Conservation (phyloP, 2,329 filamentous ascomycete genomes). For the Mycocentrospora acerina region DNA sequence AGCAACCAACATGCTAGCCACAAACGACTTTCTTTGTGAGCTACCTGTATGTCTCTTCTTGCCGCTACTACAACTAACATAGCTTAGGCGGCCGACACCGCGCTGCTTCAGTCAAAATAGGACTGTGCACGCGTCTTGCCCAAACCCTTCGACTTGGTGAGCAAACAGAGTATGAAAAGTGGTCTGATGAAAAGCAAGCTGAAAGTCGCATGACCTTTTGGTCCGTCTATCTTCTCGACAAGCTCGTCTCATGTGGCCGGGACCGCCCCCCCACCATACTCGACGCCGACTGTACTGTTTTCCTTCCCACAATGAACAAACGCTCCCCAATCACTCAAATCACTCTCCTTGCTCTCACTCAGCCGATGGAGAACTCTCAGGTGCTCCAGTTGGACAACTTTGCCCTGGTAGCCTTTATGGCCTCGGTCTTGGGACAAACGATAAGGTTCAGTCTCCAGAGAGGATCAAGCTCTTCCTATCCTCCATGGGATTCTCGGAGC, state of each 20-base stretch:
- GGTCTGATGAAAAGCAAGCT: slow-evolving; percentile 9
- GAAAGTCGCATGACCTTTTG: slow-evolving; percentile 42
- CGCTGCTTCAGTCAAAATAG: slow-evolving; percentile 41
- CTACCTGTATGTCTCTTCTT: neutral
- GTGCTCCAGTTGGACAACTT: slow-evolving; percentile 24
- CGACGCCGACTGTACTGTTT: slow-evolving; percentile 36
- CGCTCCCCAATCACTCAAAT: slow-evolving; percentile 11
- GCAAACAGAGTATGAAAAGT: slow-evolving; percentile 27
- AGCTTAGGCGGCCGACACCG: slow-evolving; percentile 30
- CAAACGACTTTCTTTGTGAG: slow-evolving; percentile 43
- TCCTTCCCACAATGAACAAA: slow-evolving; percentile 28
- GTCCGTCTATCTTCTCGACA: slow-evolving; percentile 44
- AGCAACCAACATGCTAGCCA: slow-evolving; percentile 38
- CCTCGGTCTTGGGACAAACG: slow-evolving; percentile 36
- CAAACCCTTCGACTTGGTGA: slow-evolving; percentile 41
- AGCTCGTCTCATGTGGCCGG: slow-evolving; percentile 40
- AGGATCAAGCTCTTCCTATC: slow-evolving; percentile 7
- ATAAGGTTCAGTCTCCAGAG: slow-evolving; percentile 31
- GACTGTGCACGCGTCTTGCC: slow-evolving; percentile 33
- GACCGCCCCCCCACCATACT: slow-evolving; percentile 37
- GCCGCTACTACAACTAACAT: neutral
- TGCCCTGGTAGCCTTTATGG: slow-evolving; percentile 34
- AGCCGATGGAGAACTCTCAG: slow-evolving; percentile 6
- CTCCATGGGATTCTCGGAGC: slow-evolving; percentile 41
- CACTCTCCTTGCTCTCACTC: neutral